A percentile compares a stretch with the other conserved stretches of the same genome.
Conservation (phyloP, 2,329 filamentous ascomycete genomes). For the Cercospora janseana region DNA sequence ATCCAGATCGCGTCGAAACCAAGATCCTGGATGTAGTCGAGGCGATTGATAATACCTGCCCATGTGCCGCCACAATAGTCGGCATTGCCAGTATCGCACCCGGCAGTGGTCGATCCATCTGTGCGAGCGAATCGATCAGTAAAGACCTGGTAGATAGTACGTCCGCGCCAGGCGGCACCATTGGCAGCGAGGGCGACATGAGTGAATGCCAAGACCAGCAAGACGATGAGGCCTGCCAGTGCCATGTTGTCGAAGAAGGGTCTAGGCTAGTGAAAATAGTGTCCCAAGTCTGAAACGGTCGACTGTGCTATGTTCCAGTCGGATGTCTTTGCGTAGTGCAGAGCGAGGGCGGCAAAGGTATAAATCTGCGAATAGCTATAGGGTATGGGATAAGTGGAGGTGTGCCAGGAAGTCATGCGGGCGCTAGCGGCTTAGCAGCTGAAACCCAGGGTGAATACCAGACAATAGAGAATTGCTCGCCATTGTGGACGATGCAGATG, state of each 20-base stretch:
- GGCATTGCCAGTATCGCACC: slow-evolving; percentile 38
- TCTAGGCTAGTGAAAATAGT: too few species aligned
- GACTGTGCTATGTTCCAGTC: neutral
- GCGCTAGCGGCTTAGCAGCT: slow-evolving; percentile 6
- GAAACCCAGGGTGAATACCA: slow-evolving; percentile 6
- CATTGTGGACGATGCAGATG: slow-evolving; percentile 12
- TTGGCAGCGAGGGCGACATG: slow-evolving; percentile 27
- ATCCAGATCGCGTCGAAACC: slow-evolving; percentile 46
- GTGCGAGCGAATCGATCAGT: slow-evolving; percentile 44
- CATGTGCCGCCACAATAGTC: slow-evolving; percentile 63
- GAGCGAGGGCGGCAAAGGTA: slow-evolving; percentile 6
- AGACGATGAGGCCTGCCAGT: slow-evolving; percentile 15
- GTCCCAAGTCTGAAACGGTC: too few species aligned
- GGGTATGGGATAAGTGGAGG: slow-evolving; percentile 4
- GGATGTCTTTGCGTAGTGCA: neutral
- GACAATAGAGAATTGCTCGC: slow-evolving; percentile 14
- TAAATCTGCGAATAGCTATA: slow-evolving; percentile 3
- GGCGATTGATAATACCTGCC: slow-evolving; percentile 56
- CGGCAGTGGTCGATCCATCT: slow-evolving; percentile 42
- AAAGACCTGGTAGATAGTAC: slow-evolving; percentile 45
- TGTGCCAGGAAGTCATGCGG: slow-evolving; percentile 7
- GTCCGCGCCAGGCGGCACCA: slow-evolving; percentile 39
- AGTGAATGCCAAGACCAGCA: slow-evolving; percentile 27
- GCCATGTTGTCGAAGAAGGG: slow-evolving; percentile 24
- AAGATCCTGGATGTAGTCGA: slow-evolving; percentile 61